A percentile compares a stretch with the other conserved stretches of the same genome.
phyloP scores from a whole-genome alignment of 2,329 filamentous ascomycete species.

The Septoria petroselini region DNA sequence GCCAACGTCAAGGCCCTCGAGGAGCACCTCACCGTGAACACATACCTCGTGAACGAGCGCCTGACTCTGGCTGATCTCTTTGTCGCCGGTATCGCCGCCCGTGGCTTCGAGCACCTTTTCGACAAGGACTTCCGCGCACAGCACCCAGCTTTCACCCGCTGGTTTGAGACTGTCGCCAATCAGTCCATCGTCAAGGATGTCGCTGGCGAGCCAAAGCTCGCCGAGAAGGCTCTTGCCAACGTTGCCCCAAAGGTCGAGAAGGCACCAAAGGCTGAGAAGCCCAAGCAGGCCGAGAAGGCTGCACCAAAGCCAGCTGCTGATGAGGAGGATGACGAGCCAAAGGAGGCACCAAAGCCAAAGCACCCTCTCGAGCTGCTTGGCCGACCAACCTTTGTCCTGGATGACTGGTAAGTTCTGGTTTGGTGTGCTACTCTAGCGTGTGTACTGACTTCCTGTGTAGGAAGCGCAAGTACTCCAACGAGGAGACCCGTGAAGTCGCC shows the following conservation, averaged over 20 bases:
- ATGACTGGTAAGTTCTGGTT: constrained; percentile 65
- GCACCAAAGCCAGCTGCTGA: constrained; percentile 53
- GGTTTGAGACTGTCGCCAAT: constrained; percentile 92
- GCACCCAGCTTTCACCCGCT: constrained; percentile 84
- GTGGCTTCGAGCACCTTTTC: constrained; percentile 91
- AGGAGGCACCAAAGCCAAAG: constrained; percentile 81
- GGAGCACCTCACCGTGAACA: constrained; percentile 85
- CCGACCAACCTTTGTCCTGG: constrained; percentile 75
- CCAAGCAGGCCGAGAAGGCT: constrained; percentile 57
- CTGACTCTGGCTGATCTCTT: constrained; percentile 96
- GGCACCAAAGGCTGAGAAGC: constrained; percentile 60
- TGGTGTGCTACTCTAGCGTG: not conserved
- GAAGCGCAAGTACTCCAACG: constrained; percentile 98
- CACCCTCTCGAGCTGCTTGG: constrained; percentile 86
- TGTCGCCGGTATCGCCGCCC: constrained; percentile 70
- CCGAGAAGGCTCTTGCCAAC: constrained; percentile 76
- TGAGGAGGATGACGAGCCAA: constrained; percentile 59
- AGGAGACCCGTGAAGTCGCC: constrained; percentile 74
- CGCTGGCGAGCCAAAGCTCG: constrained; percentile 69
- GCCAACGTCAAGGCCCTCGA: constrained; percentile 73
- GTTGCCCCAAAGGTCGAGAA: constrained; percentile 61
- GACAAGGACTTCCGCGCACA: constrained; percentile 81
- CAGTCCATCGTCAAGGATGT: constrained; percentile 86
- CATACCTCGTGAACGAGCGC: constrained; percentile 96
- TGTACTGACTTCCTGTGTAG: constrained; percentile 20